Conservation (phyloP, 2,329 filamentous ascomycete genomes). For the Penicillium sp. region DNA sequence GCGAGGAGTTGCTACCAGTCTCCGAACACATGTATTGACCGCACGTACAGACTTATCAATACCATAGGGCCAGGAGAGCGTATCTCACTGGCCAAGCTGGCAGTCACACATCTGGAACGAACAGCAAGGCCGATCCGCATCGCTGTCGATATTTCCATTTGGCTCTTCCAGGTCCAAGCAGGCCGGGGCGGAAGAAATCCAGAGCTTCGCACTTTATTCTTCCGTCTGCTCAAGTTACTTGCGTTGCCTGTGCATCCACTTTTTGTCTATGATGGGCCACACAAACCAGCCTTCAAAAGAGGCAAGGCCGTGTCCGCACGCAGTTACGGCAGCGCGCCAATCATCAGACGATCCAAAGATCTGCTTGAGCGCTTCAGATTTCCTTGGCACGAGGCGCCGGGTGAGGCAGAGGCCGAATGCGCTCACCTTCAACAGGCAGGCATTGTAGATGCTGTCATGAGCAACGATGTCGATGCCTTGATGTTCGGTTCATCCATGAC, state of each 20-base stretch:
- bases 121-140: conserved; percentile 75
- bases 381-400: conserved; percentile 79
- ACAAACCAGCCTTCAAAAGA: conserved; percentile 84
- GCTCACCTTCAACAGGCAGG: conserved; percentile 79
- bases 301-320: conserved; percentile 64
- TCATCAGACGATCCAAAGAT: conserved; percentile 74
- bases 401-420: conserved; percentile 95
- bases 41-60: conserved; percentile 71
- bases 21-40: conserved; percentile 15
- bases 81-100: conserved; percentile 78
- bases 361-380: conserved; percentile 85
- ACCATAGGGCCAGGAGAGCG: conserved; percentile 82
- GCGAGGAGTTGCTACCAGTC: background rate
- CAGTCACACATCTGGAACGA: conserved; percentile 72
- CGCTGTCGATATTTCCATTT: conserved; percentile 93
- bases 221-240: conserved; percentile 77
- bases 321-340: conserved; percentile 64
- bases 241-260: conserved; percentile 78
- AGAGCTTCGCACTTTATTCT: conserved; percentile 88
- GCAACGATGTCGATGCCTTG: conserved; percentile 93
- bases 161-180: conserved; percentile 91
- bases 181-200: conserved; percentile 86
- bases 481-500: conserved; percentile 91
- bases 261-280: conserved; percentile 86
- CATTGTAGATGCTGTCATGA: conserved; percentile 88